These are phyloP conservation scores for Aurifilum marmelostoma DNA, from an alignment of 2,329 filamentous ascomycete species.

Conservation along the genomic window DNA sequence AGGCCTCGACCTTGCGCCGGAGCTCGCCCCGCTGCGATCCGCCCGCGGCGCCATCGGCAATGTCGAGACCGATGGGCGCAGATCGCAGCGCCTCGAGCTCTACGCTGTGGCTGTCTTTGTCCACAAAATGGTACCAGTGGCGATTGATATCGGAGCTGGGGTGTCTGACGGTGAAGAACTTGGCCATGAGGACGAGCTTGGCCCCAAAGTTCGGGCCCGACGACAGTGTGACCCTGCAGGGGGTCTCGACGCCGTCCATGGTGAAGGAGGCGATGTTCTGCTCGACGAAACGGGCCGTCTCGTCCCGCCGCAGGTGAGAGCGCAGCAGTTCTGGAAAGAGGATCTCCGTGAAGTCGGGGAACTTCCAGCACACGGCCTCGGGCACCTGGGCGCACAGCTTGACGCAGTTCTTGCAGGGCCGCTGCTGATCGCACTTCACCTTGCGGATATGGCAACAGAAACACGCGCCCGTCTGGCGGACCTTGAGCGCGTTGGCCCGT, in stretches of 20 bases:
- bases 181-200: slow-evolving; percentile 52
- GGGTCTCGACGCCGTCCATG: slow-evolving; percentile 45
- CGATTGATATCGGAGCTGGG: slow-evolving; percentile 47
- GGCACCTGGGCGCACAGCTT: slow-evolving; percentile 55
- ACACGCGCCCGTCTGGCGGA: slow-evolving; percentile 58
- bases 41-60: slow-evolving; percentile 36
- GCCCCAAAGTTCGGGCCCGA: slow-evolving; percentile 50
- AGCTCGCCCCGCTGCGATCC: slow-evolving; percentile 49
- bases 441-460: slow-evolving; percentile 64
- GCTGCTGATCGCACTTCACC: slow-evolving; percentile 59
- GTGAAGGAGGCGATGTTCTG: slow-evolving; percentile 53
- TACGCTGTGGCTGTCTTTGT: slow-evolving; percentile 39
- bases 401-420: slow-evolving; percentile 60
- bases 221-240: slow-evolving; percentile 52
- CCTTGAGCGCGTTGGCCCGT: slow-evolving; percentile 58
- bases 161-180: slow-evolving; percentile 55
- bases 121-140: slow-evolving; percentile 53
- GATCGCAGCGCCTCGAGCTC: slow-evolving; percentile 47
- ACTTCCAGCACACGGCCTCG: slow-evolving; percentile 62
- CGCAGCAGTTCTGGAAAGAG: slow-evolving; percentile 58
- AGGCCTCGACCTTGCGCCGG: slow-evolving; percentile 51
- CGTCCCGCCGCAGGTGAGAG: slow-evolving; percentile 53
- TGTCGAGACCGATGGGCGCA: slow-evolving; percentile 55
- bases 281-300: slow-evolving; percentile 51
- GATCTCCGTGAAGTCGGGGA: slow-evolving; percentile 56